Base-by-base conservation (phyloP, 495 filamentous ascomycete genomes). In the Hypoxylon fragiforme region DNA sequence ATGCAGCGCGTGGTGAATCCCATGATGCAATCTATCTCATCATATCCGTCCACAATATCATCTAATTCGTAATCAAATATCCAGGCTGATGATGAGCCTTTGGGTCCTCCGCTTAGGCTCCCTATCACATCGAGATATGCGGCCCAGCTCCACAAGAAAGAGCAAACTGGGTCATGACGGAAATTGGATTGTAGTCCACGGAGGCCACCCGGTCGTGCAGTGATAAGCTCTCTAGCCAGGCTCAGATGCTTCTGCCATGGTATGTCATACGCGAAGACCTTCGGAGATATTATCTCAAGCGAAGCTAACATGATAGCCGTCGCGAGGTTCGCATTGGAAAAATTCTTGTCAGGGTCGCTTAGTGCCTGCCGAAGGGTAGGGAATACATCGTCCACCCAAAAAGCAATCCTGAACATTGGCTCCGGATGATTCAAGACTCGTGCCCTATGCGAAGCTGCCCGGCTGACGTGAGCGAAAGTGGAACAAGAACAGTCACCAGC, bases 231-330 rank as follows among this genome's bases (percentile, higher is more conserved):
- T 3, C 90, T 82, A 0, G 90, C 89, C 20, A 88, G 81, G 30
- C 83, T 82, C 5, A 95, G 77, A 68, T 94, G 89, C 22, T 77
- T 83, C 55, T 89, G 86, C 90, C 90, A 95, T 2, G 85, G 82
- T 3, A 89, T 81, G 40, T 83, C 82, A 31, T 75, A 70, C 9
- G 73, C 77, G 58, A 95, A 92, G 1, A 88, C 86, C 43, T 85
- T 86, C 5, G 90, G 90, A 2, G 88, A 90, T 34, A 95, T 85
- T 34, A 95, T 95, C 58, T 95, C 87, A 38, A 94, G 74, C 0
- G 90, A 92, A 4, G 90, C 81, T 24, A 95, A 75, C 88, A 95
- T 89, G 47, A 95, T 91, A 2, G 90, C 88, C 0, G 90, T 89
- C 7, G 90, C 88, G 14, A 95, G 76, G 55, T 88, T 90, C 30